phyloP scores from a whole-genome alignment of 2,329 filamentous ascomycete genomes.

The Bertia moriformis region DNA sequence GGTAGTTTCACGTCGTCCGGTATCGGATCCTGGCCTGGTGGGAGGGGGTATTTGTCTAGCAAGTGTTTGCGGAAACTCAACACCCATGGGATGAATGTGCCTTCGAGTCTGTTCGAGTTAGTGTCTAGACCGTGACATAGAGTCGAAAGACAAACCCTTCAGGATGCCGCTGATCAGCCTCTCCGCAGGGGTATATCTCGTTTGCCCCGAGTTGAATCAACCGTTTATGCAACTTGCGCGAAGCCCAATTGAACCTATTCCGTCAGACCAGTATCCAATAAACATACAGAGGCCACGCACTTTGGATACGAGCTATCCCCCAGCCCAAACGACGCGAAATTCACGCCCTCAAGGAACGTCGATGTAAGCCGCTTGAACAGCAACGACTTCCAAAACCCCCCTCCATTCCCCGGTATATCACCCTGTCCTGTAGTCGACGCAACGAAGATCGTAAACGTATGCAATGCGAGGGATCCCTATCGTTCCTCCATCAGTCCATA shows the following conservation, averaged over 20 bases:
- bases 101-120: conserved; percentile 49
- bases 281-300: conserved; percentile 26
- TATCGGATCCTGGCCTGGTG: conserved; percentile 52
- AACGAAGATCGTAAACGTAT: conserved; percentile 58
- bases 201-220: conserved; percentile 70
- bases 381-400: conserved; percentile 71
- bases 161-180: conserved; percentile 85
- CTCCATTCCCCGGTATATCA: conserved; percentile 73
- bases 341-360: conserved; percentile 51
- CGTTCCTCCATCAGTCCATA: no score
- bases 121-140: neutral
- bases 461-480: conserved; percentile 36
- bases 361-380: conserved; percentile 64
- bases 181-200: conserved; percentile 63
- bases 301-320: conserved; percentile 91
- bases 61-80: conserved; percentile 52
- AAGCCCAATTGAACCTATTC: conserved; percentile 76
- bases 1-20: conserved; percentile 60
- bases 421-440: conserved; percentile 91
- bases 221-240: conserved; percentile 73
- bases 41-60: conserved; percentile 53
- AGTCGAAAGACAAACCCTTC: conserved; percentile 51
- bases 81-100: conserved; percentile 67
- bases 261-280: conserved; percentile 5
- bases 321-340: conserved; percentile 76